Conservation (phyloP, 176 grass and related monocot species). For the Luzula sylvatica region DNA sequence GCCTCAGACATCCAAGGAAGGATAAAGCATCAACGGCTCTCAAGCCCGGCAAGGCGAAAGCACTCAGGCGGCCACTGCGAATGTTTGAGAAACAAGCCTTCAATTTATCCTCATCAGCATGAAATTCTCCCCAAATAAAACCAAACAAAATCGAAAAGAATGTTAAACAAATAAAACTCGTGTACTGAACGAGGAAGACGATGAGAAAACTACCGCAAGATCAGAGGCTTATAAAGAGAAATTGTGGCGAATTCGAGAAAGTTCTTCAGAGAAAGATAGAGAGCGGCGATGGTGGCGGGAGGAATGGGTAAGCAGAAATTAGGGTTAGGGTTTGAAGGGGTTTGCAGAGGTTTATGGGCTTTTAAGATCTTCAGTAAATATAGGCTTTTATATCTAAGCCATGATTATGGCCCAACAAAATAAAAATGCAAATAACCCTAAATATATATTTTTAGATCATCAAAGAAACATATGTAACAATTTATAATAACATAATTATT, state of each 20-base stretch:
- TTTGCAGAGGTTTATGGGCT: too few species aligned
- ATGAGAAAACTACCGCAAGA: not conserved
- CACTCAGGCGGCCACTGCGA: slow-evolving; percentile 10
- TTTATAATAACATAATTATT: too few species aligned
- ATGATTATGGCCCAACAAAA: too few species aligned
- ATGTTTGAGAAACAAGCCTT: slow-evolving; percentile 16
- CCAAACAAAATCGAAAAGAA: not conserved
- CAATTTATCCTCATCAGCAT: too few species aligned
- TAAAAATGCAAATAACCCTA: too few species aligned
- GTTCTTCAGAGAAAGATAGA: not conserved
- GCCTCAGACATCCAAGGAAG: too few species aligned
- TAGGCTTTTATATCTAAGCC: too few species aligned
- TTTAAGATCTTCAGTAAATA: too few species aligned
- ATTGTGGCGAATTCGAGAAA: not conserved
- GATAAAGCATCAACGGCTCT: too few species aligned
- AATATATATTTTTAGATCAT: too few species aligned
- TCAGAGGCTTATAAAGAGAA: not conserved
- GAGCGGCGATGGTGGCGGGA: not conserved
- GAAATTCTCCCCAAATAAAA: not conserved
- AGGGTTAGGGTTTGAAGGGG: slow-evolving; percentile 10
- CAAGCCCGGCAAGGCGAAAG: too few species aligned
- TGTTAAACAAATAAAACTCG: not conserved
- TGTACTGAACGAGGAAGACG: not conserved
- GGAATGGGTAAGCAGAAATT: not conserved
- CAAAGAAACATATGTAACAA: too few species aligned